Conservation (phyloP, 345 rosid species). For the Punica granatum region DNA sequence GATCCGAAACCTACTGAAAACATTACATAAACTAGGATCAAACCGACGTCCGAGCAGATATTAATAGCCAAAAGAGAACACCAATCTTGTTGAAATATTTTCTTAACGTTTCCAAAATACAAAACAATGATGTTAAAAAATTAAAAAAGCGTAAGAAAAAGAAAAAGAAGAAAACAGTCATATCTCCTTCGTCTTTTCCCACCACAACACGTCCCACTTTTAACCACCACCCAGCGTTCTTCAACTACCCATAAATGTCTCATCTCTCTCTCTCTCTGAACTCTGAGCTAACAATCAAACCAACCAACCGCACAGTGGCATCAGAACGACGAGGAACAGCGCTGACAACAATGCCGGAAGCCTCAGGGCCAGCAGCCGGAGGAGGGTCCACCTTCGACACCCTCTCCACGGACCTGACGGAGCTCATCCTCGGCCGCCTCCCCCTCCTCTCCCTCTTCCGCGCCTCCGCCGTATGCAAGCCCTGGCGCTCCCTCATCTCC, state of each 20-base stretch:
- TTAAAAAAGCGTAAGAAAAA: no score
- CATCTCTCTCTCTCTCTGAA: not conserved
- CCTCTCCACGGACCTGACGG: slow-evolving; percentile 48
- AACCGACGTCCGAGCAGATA: no score
- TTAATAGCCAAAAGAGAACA: no score
- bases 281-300: not conserved
- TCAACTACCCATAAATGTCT: not conserved
- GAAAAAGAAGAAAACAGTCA: no score
- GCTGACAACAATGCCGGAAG: not conserved
- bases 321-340: not conserved
- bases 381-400: slow-evolving; percentile 23
- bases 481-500: slow-evolving; percentile 47
- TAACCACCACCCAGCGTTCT: not conserved
- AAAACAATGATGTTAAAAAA: no score
- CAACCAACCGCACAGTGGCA: not conserved
- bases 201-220: no score
- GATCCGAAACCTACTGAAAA: no score
- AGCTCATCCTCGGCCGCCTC: slow-evolving; percentile 56
- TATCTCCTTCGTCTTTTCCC: no score
- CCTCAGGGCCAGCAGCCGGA: slow-evolving; percentile 12
- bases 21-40: no score
- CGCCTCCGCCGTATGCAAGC: slow-evolving; percentile 68
- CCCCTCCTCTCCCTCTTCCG: slow-evolving; percentile 70
- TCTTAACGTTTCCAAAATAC: no score
- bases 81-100: no score